phyloP scores from a whole-genome alignment of 306 rosid species.

The Begonia masoniana region DNA sequence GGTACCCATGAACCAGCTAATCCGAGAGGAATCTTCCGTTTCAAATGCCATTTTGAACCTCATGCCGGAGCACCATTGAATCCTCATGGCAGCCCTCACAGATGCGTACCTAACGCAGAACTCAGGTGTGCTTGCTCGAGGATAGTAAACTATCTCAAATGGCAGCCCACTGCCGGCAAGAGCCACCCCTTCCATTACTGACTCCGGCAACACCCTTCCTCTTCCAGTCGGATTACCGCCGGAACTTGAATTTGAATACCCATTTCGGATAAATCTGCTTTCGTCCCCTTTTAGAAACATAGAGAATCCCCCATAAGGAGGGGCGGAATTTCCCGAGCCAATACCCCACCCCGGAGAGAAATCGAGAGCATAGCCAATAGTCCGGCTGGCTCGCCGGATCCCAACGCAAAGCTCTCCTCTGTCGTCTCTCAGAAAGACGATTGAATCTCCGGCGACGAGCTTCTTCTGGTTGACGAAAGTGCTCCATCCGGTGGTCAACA shows the following conservation, averaged over 20 bases:
- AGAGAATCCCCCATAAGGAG: conserved; percentile 45
- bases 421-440: conserved; percentile 72
- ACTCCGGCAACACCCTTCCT: conserved; percentile 50
- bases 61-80: conserved; percentile 83
- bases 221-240: conserved; percentile 21
- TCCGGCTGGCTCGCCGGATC: conserved; percentile 72
- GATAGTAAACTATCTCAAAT: conserved; percentile 72
- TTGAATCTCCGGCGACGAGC: conserved; percentile 90
- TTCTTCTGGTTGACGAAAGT: conserved; percentile 92
- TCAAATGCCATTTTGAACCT: conserved; percentile 99
- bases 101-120: conserved; percentile 63
- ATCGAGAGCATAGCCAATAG: conserved; percentile 33
- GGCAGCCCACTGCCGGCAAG: conserved; percentile 53
- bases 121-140: conserved; percentile 82
- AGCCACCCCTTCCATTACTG: conserved; percentile 55
- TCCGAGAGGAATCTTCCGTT: conserved; percentile 91
- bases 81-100: conserved; percentile 67
- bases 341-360: conserved; percentile 49
- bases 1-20: conserved; percentile 98
- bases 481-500: conserved; percentile 96
- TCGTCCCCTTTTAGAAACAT: conserved; percentile 54
- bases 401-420: conserved; percentile 76
- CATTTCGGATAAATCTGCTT: conserved; percentile 31
- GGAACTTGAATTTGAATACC: conserved; percentile 27
- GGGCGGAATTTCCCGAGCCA: conserved; percentile 20